These are phyloP conservation scores for Sporothrix sp. DNA, from an alignment of 2,329 filamentous ascomycete genomes.

Conservation along the genomic window DNA sequence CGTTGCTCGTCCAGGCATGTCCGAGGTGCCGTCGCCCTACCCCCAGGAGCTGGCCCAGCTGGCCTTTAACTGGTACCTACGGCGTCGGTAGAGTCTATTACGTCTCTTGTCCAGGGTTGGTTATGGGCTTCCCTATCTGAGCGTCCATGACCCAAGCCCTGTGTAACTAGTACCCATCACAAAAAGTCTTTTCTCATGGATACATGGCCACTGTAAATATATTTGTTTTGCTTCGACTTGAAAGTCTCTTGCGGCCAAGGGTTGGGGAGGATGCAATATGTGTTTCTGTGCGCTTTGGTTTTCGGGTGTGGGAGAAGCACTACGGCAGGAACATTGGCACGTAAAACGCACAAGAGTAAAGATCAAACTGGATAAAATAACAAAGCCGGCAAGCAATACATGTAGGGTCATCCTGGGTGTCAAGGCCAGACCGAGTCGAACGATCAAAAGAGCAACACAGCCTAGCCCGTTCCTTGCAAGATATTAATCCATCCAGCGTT, in stretches of 20 bases:
- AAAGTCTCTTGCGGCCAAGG: not conserved
- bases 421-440: slow-evolving; percentile 1
- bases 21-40: slow-evolving; percentile 82
- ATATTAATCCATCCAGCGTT: slow-evolving; percentile 4
- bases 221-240: not conserved
- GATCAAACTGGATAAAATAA: not conserved
- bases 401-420: slow-evolving; percentile 2
- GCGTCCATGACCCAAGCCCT: not conserved
- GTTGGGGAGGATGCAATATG: not conserved
- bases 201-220: slow-evolving; percentile 5
- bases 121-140: not conserved
- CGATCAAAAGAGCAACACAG: slow-evolving; percentile 3
- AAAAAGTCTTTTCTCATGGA: slow-evolving; percentile 8
- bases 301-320: not conserved
- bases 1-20: slow-evolving; percentile 69
- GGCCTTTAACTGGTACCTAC: slow-evolving; percentile 90
- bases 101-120: not conserved
- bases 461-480: not conserved
- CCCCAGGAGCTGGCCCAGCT: slow-evolving; percentile 59
- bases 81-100: slow-evolving; percentile 37
- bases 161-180: slow-evolving; percentile 5
- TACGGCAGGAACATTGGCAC: not conserved
- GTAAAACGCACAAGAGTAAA: slow-evolving; percentile 4
- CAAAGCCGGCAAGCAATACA: slow-evolving; percentile 4
- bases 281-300: not conserved